Evolutionary conservation across 495 filamentous ascomycete species (phyloP).

Genomic region (Hypomontagnella monticulosa): DNA sequence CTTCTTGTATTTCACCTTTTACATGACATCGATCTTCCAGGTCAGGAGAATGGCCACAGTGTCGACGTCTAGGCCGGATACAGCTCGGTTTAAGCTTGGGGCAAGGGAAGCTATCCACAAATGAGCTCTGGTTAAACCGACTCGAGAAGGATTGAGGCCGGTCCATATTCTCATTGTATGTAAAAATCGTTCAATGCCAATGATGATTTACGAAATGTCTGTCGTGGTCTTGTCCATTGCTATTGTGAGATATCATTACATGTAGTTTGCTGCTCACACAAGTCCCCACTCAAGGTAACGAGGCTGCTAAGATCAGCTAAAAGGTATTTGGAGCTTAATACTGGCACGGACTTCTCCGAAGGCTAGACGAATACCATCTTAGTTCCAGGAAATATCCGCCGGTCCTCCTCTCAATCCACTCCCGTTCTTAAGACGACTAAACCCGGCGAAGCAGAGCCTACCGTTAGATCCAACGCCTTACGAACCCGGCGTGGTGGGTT

Average conservation of each 20-base stretch:
- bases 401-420: too few species aligned
- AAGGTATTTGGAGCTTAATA: too few species aligned
- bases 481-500: too few species aligned
- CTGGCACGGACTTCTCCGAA: too few species aligned
- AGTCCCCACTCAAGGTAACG: too few species aligned
- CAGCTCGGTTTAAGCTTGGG: not conserved
- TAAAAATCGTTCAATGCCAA: constrained; percentile 27
- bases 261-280: not conserved
- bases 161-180: constrained; percentile 23
- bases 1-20: constrained; percentile 37
- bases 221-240: not conserved
- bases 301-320: too few species aligned
- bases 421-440: too few species aligned
- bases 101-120: not conserved
- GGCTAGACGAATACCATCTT: too few species aligned
- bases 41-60: constrained; percentile 4
- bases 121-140: not conserved
- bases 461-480: too few species aligned
- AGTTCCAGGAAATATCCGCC: too few species aligned
- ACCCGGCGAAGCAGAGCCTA: too few species aligned
- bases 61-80: not conserved
- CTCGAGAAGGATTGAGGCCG: constrained; percentile 15
- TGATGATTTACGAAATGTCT: constrained; percentile 31
- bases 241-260: not conserved
- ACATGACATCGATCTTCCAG: constrained; percentile 13